Percentiles rank a stretch among this genome's conserved stretches.
Conservation (phyloP, 805 yeast genomes). For the Vanderwaltozyma tropicalis region DNA sequence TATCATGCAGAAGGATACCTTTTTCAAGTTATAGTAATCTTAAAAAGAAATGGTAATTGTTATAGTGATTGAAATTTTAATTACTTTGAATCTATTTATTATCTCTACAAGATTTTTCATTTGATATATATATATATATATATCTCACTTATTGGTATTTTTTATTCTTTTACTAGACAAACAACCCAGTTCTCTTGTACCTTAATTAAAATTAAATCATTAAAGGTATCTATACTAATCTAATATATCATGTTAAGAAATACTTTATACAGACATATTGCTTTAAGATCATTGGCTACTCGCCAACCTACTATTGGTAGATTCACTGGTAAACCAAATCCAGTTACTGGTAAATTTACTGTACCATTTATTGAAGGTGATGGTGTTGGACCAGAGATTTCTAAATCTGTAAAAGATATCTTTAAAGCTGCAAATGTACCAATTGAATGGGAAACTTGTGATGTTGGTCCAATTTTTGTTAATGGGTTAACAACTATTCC, state of each 20-base stretch:
- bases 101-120: too few relatives aligned
- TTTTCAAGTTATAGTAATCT: too few relatives aligned
- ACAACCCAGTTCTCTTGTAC: too few relatives aligned
- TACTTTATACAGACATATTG: conserved; percentile 3
- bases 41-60: too few relatives aligned
- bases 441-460: conserved; percentile 93
- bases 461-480: conserved; percentile 85
- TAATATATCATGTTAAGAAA: conserved; percentile 6
- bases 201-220: too few relatives aligned
- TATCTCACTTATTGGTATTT: too few relatives aligned
- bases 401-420: conserved; percentile 86
- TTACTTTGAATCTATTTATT: too few relatives aligned
- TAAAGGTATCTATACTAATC: too few relatives aligned
- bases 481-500: conserved; percentile 93
- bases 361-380: conserved; percentile 98
- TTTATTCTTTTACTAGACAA: too few relatives aligned
- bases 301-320: conserved; percentile 27
- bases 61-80: too few relatives aligned
- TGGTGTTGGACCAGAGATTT: conserved; percentile 94
- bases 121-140: too few relatives aligned
- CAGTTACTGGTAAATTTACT: conserved; percentile 71
- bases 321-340: conserved; percentile 25
- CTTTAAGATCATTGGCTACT: conserved; percentile 12
- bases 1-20: too few relatives aligned
- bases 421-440: conserved; percentile 93